Percentiles rank a stretch among this genome's conserved stretches.
These are phyloP conservation scores for Porodaedalea pini DNA, from an alignment of 1,284 basidiomycete genomes.

Conservation along the genomic window DNA sequence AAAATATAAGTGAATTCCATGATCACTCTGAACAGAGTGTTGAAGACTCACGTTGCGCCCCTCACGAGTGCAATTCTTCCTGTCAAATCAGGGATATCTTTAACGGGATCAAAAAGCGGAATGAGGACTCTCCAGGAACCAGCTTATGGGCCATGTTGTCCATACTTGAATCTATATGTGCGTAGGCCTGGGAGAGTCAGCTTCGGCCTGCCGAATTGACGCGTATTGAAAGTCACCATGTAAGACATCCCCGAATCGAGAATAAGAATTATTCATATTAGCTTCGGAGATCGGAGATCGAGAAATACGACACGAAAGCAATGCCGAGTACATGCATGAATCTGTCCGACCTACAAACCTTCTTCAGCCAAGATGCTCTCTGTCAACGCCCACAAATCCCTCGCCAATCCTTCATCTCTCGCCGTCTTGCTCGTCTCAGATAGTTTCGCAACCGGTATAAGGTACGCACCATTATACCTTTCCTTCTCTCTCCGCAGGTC, in stretches of 20 bases:
- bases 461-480: slow-evolving; percentile 24
- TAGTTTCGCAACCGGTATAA: slow-evolving; percentile 23
- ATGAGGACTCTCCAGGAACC: neutral
- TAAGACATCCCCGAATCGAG: too few species aligned
- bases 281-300: neutral
- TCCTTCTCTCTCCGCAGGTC: slow-evolving; percentile 11
- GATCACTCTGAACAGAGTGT: neutral
- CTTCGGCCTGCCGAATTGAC: too few species aligned
- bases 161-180: neutral
- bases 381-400: slow-evolving; percentile 23
- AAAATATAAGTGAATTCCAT: neutral
- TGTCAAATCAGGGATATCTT: neutral
- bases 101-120: neutral
- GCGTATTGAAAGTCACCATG: too few species aligned
- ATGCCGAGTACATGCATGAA: too few species aligned
- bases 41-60: neutral
- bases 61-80: neutral
- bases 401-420: slow-evolving; percentile 20
- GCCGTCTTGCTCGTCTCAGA: slow-evolving; percentile 21
- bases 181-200: too few species aligned
- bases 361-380: slow-evolving; percentile 19
- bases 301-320: neutral
- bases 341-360: neutral
- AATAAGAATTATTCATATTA: neutral
- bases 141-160: neutral